These are phyloP conservation scores for Croton laevigatus DNA, from an alignment of 441 rosid species.

Conservation along the genomic window DNA sequence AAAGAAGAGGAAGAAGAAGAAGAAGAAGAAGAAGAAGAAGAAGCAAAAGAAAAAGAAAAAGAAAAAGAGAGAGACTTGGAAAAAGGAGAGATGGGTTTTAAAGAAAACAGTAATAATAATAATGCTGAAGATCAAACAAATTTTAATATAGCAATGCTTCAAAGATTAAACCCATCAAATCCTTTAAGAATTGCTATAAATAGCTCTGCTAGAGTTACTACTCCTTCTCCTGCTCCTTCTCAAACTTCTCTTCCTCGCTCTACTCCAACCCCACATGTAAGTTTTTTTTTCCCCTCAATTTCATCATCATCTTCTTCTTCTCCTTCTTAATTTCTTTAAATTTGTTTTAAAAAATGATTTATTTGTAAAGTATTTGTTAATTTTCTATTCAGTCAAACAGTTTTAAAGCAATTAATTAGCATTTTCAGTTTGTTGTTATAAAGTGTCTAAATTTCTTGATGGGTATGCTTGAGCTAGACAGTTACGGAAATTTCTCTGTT, in stretches of 20 bases:
- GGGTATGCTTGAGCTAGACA: neutral
- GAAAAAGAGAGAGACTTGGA: constrained; percentile 30
- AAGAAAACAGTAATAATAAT: constrained; percentile 9
- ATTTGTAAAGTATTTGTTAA: neutral
- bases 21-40: constrained; percentile 15
- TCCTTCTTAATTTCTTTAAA: neutral
- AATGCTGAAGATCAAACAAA: constrained; percentile 15
- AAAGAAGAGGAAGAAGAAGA: constrained; percentile 10
- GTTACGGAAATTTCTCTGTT: neutral
- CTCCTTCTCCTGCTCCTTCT: constrained; percentile 54
- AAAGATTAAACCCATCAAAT: constrained; percentile 70
- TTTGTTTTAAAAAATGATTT: neutral
- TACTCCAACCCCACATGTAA: constrained; percentile 75
- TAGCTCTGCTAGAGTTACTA: constrained; percentile 35
- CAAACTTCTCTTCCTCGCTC: constrained; percentile 64
- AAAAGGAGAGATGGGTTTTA: constrained; percentile 35
- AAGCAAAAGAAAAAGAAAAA: constrained; percentile 2
- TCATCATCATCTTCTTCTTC: neutral
- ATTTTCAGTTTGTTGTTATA: constrained; percentile 1
- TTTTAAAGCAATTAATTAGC: constrained; percentile 4
- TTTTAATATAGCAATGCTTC: constrained; percentile 47
- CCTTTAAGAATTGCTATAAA: constrained; percentile 67
- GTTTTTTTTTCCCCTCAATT: constrained; percentile 1
- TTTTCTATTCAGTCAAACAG: neutral
- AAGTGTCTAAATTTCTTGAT: constrained; percentile 9